A percentile compares a stretch with the other conserved stretches of the same genome.
Evolutionary conservation across 1,284 basidiomycete genomes (phyloP).

Genomic region (Leccinum pallidistipes): DNA sequence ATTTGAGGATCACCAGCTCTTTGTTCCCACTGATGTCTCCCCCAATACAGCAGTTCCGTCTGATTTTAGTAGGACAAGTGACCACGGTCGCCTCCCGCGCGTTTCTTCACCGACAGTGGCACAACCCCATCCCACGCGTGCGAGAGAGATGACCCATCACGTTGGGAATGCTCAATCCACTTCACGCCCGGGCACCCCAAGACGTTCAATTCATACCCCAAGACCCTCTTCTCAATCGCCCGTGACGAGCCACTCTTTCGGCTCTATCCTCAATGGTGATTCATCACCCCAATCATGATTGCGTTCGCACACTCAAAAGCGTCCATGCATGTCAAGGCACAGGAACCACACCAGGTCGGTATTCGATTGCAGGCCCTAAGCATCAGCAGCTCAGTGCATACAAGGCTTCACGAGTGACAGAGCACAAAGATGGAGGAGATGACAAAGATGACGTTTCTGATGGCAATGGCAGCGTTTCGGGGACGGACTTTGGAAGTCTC

Average conservation of each 20-base stretch:
- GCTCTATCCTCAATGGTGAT: conserved; percentile 45
- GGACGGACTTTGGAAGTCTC: conserved; percentile 52
- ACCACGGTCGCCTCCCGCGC: conserved; percentile 10
- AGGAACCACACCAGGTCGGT: conserved; percentile 24
- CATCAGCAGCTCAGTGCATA: conserved; percentile 25
- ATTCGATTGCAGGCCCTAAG: conserved; percentile 27
- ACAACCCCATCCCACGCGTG: conserved; percentile 34
- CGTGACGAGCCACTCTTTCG: conserved; percentile 29
- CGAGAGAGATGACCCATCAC: conserved; percentile 24
- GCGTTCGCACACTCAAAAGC: conserved; percentile 37
- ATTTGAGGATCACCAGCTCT: conserved; percentile 62
- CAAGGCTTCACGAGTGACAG: conserved; percentile 26
- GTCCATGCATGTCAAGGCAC: conserved; percentile 37
- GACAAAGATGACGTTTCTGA: conserved; percentile 29
- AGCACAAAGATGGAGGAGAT: conserved; percentile 13
- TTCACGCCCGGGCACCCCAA: conserved; percentile 33
- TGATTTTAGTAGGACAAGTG: conserved; percentile 4
- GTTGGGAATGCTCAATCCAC: conserved; percentile 15
- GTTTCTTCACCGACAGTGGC: conserved; percentile 23
- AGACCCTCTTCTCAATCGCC: conserved; percentile 24
- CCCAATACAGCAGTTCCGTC: conserved; percentile 12
- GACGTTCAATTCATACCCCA: conserved; percentile 27
- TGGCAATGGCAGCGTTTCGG: conserved; percentile 43
- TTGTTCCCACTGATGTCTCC: conserved; percentile 66
- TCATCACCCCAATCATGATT: conserved; percentile 40